These are phyloP conservation scores for Chlorella sp. DNA, from an alignment of 139 green algal genomes.

Conservation along the genomic window DNA sequence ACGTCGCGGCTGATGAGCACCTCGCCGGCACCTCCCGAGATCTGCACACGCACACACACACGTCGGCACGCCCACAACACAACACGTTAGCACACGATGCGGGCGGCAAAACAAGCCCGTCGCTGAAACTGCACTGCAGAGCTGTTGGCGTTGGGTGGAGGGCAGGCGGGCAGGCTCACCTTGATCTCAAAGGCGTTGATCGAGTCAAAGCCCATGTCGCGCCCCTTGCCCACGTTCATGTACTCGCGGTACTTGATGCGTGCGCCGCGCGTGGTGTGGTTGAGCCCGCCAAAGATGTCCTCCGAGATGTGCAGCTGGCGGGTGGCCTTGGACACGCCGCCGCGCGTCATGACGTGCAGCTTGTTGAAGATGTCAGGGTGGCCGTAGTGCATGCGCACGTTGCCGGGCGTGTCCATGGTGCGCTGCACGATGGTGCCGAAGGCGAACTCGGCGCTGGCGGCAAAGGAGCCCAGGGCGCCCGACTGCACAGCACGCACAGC, in stretches of 20 bases:
- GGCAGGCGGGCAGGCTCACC: slow-evolving; percentile 27
- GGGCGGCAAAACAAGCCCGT: background rate
- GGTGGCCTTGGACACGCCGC: slow-evolving; percentile 32
- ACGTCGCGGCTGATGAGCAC: slow-evolving; percentile 72
- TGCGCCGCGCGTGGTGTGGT: slow-evolving; percentile 60
- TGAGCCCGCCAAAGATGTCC: slow-evolving; percentile 73
- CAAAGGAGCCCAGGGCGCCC: slow-evolving; percentile 56
- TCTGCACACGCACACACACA: no score
- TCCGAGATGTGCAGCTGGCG: slow-evolving; percentile 49
- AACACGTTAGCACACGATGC: no score
- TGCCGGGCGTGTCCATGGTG: slow-evolving; percentile 60
- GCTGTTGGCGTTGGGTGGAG: background rate
- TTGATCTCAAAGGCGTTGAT: slow-evolving; percentile 88
- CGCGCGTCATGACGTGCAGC: slow-evolving; percentile 66
- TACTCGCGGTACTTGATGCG: slow-evolving; percentile 79
- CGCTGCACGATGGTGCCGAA: slow-evolving; percentile 81
- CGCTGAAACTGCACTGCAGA: background rate
- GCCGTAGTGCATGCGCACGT: slow-evolving; percentile 83
- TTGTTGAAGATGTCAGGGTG: slow-evolving; percentile 92
- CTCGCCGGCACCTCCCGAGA: slow-evolving; percentile 63
- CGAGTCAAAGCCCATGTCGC: slow-evolving; percentile 85
- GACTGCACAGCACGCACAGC: no score
- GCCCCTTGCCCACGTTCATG: slow-evolving; percentile 74
- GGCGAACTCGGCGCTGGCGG: slow-evolving; percentile 61
- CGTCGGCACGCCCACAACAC: no score